phyloP scores from a whole-genome alignment of 192 early-diverging fungal species.

The Haplosporangium gracile region DNA sequence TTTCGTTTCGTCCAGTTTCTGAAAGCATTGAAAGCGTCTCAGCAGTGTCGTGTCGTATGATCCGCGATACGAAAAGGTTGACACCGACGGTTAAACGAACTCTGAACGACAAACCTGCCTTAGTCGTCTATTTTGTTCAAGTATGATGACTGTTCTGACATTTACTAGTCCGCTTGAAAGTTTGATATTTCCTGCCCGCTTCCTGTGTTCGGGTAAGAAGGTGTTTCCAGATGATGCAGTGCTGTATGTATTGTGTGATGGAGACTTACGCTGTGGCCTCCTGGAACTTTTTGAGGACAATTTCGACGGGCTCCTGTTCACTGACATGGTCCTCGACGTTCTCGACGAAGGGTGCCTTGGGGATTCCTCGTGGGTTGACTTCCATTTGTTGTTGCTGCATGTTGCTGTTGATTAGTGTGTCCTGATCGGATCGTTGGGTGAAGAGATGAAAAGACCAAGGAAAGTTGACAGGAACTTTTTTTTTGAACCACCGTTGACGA shows the following conservation, averaged over 20 bases:
- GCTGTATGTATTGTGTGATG: too few species aligned
- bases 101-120: too few species aligned
- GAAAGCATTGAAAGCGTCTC: too few species aligned
- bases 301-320: conserved; percentile 79
- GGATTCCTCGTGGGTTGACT: conserved; percentile 95
- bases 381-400: conserved; percentile 62
- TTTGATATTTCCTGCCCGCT: too few species aligned
- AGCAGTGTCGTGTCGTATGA: too few species aligned
- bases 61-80: too few species aligned
- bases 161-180: too few species aligned
- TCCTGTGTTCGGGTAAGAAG: background rate
- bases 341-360: conserved; percentile 95
- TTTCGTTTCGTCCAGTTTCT: too few species aligned
- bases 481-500: background rate
- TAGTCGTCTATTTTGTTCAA: too few species aligned
- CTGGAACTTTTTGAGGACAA: conserved; percentile 92
- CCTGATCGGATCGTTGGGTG: background rate
- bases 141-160: too few species aligned
- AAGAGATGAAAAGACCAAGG: background rate
- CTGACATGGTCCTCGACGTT: conserved; percentile 91
- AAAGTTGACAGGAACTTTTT: background rate
- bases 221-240: background rate
- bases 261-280: conserved; percentile 82
- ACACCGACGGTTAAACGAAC: too few species aligned
- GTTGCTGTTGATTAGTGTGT: background rate